Evolutionary conservation across 1,284 basidiomycete genomes (phyloP).

Genomic region (Ustilago cynodontis): DNA sequence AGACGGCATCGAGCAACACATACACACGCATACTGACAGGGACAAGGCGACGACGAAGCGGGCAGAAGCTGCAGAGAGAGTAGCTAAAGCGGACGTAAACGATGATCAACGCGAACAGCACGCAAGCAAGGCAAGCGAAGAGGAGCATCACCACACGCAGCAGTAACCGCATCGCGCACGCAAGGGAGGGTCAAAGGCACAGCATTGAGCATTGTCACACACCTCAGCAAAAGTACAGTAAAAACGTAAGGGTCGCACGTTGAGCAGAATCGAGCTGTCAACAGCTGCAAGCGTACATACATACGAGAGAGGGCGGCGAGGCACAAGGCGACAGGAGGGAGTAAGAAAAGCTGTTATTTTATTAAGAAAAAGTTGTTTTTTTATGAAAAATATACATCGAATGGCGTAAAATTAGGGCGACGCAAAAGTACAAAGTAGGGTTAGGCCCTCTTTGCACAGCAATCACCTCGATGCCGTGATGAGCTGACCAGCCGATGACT

Average conservation of each 20-base stretch:
- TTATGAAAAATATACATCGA: not conserved
- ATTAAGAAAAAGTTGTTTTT: not conserved
- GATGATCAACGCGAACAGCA: slow-evolving; percentile 37
- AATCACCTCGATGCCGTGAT: not conserved
- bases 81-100: slow-evolving; percentile 21
- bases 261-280: slow-evolving; percentile 38
- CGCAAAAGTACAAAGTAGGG: slow-evolving; percentile 5
- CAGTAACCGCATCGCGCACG: slow-evolving; percentile 3
- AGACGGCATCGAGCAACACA: slow-evolving; percentile 25
- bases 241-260: slow-evolving; percentile 28
- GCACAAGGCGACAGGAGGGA: not conserved
- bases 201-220: not conserved
- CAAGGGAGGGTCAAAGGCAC: not conserved
- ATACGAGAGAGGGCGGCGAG: slow-evolving; percentile 1
- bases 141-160: slow-evolving; percentile 28
- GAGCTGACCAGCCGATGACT: slow-evolving; percentile 2
- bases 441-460: not conserved
- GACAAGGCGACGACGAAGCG: not conserved
- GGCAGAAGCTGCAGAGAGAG: slow-evolving; percentile 1
- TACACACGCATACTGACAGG: not conserved
- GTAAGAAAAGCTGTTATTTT: not conserved
- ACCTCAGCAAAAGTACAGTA: not conserved
- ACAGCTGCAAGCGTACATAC: slow-evolving; percentile 20
- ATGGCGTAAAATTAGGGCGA: slow-evolving; percentile 1
- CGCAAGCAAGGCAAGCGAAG: slow-evolving; percentile 19